These are phyloP conservation scores for Knufia petricola DNA, from an alignment of 2,329 filamentous ascomycete species.

Conservation along the genomic window DNA sequence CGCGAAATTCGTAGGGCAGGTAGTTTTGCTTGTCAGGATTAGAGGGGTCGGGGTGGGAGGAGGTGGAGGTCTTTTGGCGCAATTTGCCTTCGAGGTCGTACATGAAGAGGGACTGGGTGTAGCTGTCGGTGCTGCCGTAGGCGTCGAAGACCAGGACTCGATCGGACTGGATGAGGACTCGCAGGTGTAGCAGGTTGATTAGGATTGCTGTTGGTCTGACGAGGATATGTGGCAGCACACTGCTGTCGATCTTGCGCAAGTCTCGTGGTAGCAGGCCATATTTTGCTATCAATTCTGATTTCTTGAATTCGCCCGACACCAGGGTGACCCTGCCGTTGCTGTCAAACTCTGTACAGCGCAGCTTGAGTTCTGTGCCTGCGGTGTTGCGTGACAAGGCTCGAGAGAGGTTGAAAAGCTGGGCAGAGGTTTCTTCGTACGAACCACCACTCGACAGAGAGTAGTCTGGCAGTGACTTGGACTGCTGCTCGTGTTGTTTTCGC, in stretches of 20 bases:
- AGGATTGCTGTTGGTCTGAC: slow-evolving; percentile 87
- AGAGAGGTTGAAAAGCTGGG: slow-evolving; percentile 59
- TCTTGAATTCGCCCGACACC: slow-evolving; percentile 93
- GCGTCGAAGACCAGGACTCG: slow-evolving; percentile 92
- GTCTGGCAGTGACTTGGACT: slow-evolving; percentile 9
- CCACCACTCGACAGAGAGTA: neutral
- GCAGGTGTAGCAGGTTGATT: slow-evolving; percentile 90
- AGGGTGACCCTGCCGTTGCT: slow-evolving; percentile 84
- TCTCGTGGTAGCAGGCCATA: slow-evolving; percentile 73
- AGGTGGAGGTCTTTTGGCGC: slow-evolving; percentile 54
- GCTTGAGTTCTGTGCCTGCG: slow-evolving; percentile 71
- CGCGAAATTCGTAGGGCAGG: slow-evolving; percentile 90
- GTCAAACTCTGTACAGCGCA: slow-evolving; percentile 92
- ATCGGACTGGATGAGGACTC: slow-evolving; percentile 90
- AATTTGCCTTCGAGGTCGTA: slow-evolving; percentile 92
- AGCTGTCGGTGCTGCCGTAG: slow-evolving; percentile 87
- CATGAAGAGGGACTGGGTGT: slow-evolving; percentile 94
- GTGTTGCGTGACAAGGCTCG: slow-evolving; percentile 40
- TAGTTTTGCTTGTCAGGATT: slow-evolving; percentile 28
- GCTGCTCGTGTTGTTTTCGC: slow-evolving; percentile 9
- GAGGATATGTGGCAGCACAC: slow-evolving; percentile 87
- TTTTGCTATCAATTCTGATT: slow-evolving; percentile 92
- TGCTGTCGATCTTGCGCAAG: slow-evolving; percentile 94
- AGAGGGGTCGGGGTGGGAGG: slow-evolving; percentile 1
- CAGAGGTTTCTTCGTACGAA: slow-evolving; percentile 35